A percentile compares a stretch with the other conserved stretches of the same genome.
Conservation (phyloP, 371 early-diverging fungal genomes). For the Rhizopus arrhizus region DNA sequence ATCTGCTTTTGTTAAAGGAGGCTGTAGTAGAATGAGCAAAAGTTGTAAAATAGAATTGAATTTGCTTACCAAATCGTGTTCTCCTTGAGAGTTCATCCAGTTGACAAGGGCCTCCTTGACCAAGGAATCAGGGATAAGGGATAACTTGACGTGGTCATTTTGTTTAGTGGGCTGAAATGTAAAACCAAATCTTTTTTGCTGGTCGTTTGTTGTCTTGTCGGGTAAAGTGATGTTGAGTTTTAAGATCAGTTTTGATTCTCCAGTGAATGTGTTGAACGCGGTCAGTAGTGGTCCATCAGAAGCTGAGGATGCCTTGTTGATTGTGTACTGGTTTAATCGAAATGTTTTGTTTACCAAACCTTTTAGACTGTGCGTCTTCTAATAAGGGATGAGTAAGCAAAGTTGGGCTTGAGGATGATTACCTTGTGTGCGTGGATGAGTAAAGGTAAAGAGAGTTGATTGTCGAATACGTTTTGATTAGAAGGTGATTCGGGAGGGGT, state of each 20-base stretch:
- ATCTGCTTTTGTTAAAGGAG: slow-evolving; percentile 23
- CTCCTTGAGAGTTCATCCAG: slow-evolving; percentile 22
- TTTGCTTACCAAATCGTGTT: slow-evolving; percentile 14
- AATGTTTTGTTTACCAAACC: slow-evolving; percentile 19
- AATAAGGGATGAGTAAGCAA: background rate
- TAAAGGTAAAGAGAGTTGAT: slow-evolving; percentile 5
- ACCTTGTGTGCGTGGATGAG: slow-evolving; percentile 27
- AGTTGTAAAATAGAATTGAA: background rate
- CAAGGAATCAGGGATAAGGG: slow-evolving; percentile 25
- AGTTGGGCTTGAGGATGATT: background rate
- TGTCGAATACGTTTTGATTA: background rate
- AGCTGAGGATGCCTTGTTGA: slow-evolving; percentile 7
- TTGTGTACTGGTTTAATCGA: slow-evolving; percentile 17
- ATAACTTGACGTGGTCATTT: slow-evolving; percentile 21
- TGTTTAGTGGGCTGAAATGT: slow-evolving; percentile 12
- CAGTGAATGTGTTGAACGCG: background rate
- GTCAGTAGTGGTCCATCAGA: background rate
- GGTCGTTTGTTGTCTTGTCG: background rate
- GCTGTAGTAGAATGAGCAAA: slow-evolving; percentile 7
- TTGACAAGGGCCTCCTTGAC: slow-evolving; percentile 29
- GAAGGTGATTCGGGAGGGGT: slow-evolving; percentile 20
- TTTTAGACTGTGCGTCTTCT: slow-evolving; percentile 29
- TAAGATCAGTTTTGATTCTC: slow-evolving; percentile 11
- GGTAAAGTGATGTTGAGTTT: slow-evolving; percentile 11
- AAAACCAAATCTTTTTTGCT: slow-evolving; percentile 25